Base-by-base conservation (phyloP, 371 early-diverging fungal species). In the Mucor sp. region DNA sequence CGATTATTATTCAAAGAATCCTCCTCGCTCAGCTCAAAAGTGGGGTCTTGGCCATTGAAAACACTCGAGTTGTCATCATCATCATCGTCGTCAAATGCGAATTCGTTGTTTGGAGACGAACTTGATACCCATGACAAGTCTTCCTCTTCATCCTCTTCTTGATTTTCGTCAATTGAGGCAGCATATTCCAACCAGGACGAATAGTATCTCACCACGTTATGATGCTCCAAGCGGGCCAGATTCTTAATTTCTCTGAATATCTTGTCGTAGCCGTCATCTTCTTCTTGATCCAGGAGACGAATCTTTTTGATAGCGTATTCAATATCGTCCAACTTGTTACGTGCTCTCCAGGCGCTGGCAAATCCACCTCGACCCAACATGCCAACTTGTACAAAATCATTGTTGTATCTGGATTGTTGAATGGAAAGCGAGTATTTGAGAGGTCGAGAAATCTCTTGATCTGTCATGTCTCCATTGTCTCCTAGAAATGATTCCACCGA, bases 281-380 rank as follows among this genome's bases (percentile, higher is more conserved):
- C 74, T 37, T 90, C 68, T 56, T 82, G 76, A 9, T 62, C 63
- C 37, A 85, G 79, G 7, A 90, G 70, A 6, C 87, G 81, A 41
- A 96, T 85, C 67, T 91, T 89, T 71, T 98, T 98, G 62, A 98
- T 86, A 0, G 98, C 98, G 74, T 97, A 97, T 44, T 90, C 86
- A 30, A 90, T 86, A 8, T 88, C 93, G 70, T 97, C 97, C 53
- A 95, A 74, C 67, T 86, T 85, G 76, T 97, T 93, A 35, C 85
- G 77, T 11, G 85, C 89, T 57, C 80, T 72, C 75, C 79, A 93
- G 1, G 98, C 99, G 25, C 86, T 87, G 2, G 98, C 99, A 77
- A 97, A 99, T 8, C 97, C 99, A 21, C 99, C 99, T 55, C 87
- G 87, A 8, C 99, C 99, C 14, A 98, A 79, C 47, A 86, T 72